Percentiles rank a stretch among this genome's conserved stretches.
phyloP scores from a whole-genome alignment of 2,329 filamentous ascomycete species.

The Ilyonectria robusta region DNA sequence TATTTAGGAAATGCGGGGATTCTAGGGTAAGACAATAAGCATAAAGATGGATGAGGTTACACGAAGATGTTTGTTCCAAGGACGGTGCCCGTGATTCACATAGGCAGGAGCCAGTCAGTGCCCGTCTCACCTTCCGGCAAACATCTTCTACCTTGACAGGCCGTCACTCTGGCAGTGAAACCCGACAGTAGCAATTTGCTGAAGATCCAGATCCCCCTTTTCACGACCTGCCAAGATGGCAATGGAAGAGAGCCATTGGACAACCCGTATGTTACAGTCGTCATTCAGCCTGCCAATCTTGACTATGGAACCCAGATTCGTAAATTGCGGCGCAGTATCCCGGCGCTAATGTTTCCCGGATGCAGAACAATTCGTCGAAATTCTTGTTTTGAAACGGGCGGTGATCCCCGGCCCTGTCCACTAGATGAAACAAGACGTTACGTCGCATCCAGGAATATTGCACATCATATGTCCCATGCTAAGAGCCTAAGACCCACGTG shows the following conservation, averaged over 20 bases:
- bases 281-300: constrained; percentile 10
- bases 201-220: neutral
- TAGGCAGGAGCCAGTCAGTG: neutral
- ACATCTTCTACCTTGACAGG: neutral
- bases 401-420: neutral
- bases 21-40: neutral
- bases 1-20: neutral
- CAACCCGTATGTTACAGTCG: neutral
- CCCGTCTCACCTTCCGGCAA: constrained; percentile 7
- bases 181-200: neutral
- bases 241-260: neutral
- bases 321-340: neutral
- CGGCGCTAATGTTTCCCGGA: neutral
- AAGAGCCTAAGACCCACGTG: neutral
- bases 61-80: neutral
- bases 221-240: neutral
- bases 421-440: neutral
- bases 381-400: constrained; percentile 9
- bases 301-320: neutral
- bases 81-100: neutral
- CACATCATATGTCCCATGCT: neutral
- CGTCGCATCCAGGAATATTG: neutral
- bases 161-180: neutral
- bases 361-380: neutral
- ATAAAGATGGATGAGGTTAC: neutral